phyloP scores from a whole-genome alignment of 2,329 filamentous ascomycete genomes.

The Ceratocystis cubensis region DNA sequence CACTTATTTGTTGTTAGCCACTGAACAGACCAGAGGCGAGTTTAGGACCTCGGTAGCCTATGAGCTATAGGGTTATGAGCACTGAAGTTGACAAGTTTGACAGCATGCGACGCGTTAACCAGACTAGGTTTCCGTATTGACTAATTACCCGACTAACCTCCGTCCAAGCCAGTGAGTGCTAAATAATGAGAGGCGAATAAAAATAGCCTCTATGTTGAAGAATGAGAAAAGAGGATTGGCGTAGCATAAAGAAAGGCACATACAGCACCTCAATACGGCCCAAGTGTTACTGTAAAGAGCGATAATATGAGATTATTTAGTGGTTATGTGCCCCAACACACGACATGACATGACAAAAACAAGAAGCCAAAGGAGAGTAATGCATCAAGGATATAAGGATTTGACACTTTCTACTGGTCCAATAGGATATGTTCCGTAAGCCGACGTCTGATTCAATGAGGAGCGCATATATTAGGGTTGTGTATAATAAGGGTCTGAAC shows the following conservation, averaged over 20 bases:
- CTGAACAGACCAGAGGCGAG: too few species aligned
- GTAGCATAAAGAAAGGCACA: neutral
- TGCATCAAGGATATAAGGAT: too few species aligned
- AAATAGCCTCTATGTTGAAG: neutral
- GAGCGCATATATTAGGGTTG: neutral
- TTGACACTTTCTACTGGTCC: neutral
- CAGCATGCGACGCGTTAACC: neutral
- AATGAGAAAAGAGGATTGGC: neutral
- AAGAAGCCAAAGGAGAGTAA: neutral
- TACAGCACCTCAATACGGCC: neutral
- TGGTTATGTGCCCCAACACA: too few species aligned
- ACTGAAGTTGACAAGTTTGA: neutral
- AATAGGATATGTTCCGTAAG: slow-evolving; percentile 1
- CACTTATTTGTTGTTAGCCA: neutral
- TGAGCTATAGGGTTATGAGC: neutral
- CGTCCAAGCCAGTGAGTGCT: neutral
- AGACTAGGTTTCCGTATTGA: neutral
- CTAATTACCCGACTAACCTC: slow-evolving; percentile 7
- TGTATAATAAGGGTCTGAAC: neutral
- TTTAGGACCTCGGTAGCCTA: neutral
- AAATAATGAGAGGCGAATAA: neutral
- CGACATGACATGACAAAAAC: neutral
- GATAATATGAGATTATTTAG: neutral
- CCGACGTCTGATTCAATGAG: neutral
- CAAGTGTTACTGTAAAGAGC: neutral